phyloP scores from a whole-genome alignment of 2,329 filamentous ascomycete species.

The Bipolaris gigantea region DNA sequence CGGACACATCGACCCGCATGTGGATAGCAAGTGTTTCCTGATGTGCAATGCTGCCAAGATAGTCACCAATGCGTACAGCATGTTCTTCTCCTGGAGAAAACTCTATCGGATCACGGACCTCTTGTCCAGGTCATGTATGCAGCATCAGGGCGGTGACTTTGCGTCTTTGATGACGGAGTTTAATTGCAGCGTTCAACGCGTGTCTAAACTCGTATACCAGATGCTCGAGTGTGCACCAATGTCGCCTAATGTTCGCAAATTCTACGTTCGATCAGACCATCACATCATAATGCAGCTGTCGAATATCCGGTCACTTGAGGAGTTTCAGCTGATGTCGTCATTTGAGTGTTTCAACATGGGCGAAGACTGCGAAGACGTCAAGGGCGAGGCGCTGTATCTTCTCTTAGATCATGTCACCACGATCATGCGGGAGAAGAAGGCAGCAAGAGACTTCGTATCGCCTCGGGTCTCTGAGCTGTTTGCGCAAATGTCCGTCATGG shows the following conservation, averaged over 20 bases:
- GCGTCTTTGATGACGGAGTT: not conserved
- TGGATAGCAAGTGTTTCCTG: not conserved
- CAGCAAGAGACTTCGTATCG: not conserved
- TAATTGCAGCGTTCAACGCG: not conserved
- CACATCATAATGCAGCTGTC: no score
- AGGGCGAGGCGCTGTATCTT: not conserved
- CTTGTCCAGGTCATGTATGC: not conserved
- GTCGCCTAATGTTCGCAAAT: not conserved
- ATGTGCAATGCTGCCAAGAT: not conserved
- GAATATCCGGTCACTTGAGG: not conserved
- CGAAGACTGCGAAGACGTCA: not conserved
- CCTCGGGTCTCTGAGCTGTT: not conserved
- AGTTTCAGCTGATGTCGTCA: not conserved
- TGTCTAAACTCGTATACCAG: not conserved
- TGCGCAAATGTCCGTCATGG: not conserved
- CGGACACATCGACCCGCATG: not conserved
- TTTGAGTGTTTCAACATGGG: not conserved
- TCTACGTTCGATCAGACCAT: not conserved
- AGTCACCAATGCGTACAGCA: not conserved
- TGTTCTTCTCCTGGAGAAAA: not conserved
- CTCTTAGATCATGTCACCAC: not conserved
- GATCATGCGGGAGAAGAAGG: not conserved
- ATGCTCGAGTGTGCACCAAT: not conserved
- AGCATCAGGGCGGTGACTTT: not conserved
- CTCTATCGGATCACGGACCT: not conserved